Evolutionary conservation across 805 yeast species (phyloP), one percentile per base, ranked within the genome.

Genomic region (Ogataea ramenticola): DNA sequence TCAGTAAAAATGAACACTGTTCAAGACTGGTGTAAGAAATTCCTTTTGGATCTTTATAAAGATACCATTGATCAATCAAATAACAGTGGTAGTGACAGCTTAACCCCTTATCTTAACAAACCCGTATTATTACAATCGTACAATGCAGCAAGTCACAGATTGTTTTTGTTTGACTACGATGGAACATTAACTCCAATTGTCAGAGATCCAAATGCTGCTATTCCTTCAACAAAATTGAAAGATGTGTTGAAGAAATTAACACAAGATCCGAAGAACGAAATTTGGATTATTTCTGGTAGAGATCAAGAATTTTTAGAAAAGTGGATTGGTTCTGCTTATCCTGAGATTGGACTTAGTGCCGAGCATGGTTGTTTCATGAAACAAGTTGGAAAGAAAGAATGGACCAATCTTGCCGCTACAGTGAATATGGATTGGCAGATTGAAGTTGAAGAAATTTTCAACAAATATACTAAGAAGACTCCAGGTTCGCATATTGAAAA

Each of bases 161-260:
- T 93, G 46, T 88, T 93, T 54, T 63, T 93, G 54, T 90, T 93
- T 65, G 99, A 93, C 65, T 93, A 93, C 61, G 99, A 93, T 61
- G 99, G 99, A 26, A 93, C 99, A 1, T 71, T 93, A 52, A 88
- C 99, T 0, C 98, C 98, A 14, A 93, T 93, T 57, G 99, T 93
- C 3, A 76, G 80, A 34, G 98, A 93, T 54, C 99, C 99, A 2
- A 88, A 91, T n/a, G 97, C 98, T 0, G 99, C 99, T 0, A 85
- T 93, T 36, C 99, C 99, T 3, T 80, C 96, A 1, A 80, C 82
- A 3, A 73, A 83, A 51, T 69, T 93, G 38, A 71, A 77, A 43
- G 63, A 70, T 9, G 77, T 84, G 12, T 63, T 93, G 46, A 70
- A 74, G 24, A 67, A 70, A 27, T 70, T 93, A 43, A 71, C 83